Evolutionary conservation across 2,329 filamentous ascomycete species (phyloP).

Genomic region (Orbilia brochopaga): DNA sequence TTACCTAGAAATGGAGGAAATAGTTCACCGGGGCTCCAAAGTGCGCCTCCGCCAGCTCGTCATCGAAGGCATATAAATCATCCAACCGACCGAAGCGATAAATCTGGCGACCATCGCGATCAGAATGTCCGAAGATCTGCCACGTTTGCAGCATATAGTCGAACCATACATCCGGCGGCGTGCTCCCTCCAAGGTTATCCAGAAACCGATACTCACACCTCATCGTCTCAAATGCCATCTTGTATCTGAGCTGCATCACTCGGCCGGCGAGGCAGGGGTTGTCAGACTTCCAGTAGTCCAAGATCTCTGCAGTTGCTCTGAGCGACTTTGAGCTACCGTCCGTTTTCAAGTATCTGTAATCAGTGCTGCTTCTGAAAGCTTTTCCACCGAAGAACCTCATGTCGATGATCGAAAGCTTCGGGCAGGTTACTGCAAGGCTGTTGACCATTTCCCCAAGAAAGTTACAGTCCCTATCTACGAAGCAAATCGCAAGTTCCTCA

Average conservation of each 20-base stretch:
- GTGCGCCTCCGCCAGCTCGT: too few species aligned
- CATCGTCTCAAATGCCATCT: background rate
- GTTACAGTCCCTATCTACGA: background rate
- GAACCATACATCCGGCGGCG: background rate
- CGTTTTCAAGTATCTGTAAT: too few species aligned
- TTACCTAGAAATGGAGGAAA: too few species aligned
- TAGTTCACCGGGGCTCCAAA: too few species aligned
- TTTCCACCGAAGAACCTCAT: background rate
- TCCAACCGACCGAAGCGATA: background rate
- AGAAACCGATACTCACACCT: background rate
- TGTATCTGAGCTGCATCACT: background rate
- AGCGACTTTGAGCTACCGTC: too few species aligned
- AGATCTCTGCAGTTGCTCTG: too few species aligned
- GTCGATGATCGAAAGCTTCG: background rate
- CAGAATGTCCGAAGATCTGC: background rate
- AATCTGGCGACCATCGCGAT: background rate
- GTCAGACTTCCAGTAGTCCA: background rate
- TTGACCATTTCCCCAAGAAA: background rate
- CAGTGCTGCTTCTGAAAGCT: too few species aligned
- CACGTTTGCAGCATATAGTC: conserved; percentile 13
- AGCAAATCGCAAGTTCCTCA: conserved; percentile 3
- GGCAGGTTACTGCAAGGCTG: background rate
- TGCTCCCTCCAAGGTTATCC: background rate
- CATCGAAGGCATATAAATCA: background rate
- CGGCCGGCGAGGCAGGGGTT: background rate